Percentiles rank a stretch among this genome's conserved stretches.
These are phyloP conservation scores for Artomyces pyxidatus DNA, from an alignment of 768 basidiomycete genomes.

Conservation along the genomic window DNA sequence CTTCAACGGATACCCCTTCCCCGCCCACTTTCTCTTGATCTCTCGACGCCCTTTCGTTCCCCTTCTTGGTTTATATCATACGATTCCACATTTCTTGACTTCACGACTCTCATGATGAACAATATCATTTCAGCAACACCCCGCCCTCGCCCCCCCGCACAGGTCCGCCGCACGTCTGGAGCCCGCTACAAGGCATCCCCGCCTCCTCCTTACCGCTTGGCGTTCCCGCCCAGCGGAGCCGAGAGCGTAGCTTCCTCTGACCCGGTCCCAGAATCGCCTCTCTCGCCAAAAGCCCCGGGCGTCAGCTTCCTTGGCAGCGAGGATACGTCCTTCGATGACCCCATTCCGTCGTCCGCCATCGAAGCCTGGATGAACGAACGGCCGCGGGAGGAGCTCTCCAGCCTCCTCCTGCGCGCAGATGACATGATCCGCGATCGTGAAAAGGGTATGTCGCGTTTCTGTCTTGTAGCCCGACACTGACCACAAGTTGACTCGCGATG, in stretches of 20 bases:
- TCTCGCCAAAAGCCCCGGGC: slow-evolving; percentile 28
- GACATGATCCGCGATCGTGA: slow-evolving; percentile 71
- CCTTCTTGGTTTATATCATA: no score
- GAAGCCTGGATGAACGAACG: slow-evolving; percentile 51
- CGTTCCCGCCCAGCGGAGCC: slow-evolving; percentile 11
- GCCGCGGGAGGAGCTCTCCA: slow-evolving; percentile 67
- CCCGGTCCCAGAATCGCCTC: slow-evolving; percentile 30
- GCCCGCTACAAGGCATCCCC: slow-evolving; percentile 31
- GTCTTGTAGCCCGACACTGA: background rate
- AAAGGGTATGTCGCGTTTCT: slow-evolving; percentile 43
- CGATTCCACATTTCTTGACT: no score
- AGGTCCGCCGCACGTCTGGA: slow-evolving; percentile 33
- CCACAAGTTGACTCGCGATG: slow-evolving; percentile 1
- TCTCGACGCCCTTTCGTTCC: no score
- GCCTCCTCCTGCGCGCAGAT: slow-evolving; percentile 64
- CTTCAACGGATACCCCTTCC: no score
- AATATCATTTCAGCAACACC: slow-evolving; percentile 32
- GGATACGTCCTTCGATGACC: slow-evolving; percentile 12
- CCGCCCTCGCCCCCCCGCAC: slow-evolving; percentile 66
- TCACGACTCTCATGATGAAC: no score
- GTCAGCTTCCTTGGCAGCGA: slow-evolving; percentile 17
- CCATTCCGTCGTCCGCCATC: slow-evolving; percentile 11
- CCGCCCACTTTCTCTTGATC: no score
- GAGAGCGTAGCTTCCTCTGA: slow-evolving; percentile 2
- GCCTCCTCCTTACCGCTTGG: slow-evolving; percentile 52